Conservation (phyloP, 306 rosid species). For the Sicyos edulis region DNA sequence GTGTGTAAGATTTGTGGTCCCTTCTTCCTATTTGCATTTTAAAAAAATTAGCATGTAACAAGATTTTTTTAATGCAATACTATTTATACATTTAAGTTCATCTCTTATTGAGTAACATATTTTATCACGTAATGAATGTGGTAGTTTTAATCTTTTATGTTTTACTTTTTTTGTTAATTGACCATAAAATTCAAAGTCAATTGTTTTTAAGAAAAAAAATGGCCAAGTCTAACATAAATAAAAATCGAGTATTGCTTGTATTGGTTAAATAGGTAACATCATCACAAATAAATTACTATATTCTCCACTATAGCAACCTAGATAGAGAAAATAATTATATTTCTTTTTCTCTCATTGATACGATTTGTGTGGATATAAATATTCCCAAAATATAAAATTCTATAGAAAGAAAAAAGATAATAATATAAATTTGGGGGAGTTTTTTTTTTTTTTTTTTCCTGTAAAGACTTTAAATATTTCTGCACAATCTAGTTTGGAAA, state of each 20-base stretch:
- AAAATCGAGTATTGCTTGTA: too few species aligned
- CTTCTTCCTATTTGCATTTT: too few species aligned
- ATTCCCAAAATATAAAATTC: background rate
- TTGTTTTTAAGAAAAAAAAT: too few species aligned
- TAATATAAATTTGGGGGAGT: background rate
- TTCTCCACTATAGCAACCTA: background rate
- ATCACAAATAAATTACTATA: background rate
- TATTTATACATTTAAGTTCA: too few species aligned
- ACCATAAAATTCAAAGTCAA: background rate
- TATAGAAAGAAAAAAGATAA: background rate
- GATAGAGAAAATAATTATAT: background rate
- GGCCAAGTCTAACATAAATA: background rate
- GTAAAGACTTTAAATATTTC: background rate
- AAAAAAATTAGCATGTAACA: too few species aligned
- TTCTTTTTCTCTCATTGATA: background rate
- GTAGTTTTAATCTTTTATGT: too few species aligned
- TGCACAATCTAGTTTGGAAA: background rate
- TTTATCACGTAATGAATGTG: too few species aligned
- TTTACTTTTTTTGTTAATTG: too few species aligned
- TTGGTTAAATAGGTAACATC: background rate
- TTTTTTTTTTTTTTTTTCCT: background rate
- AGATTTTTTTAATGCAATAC: too few species aligned
- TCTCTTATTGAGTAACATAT: too few species aligned
- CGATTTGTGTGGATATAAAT: conserved; percentile 6
- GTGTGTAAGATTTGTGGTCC: too few species aligned